Percentiles rank a stretch among this genome's conserved stretches.
These are phyloP conservation scores for Zymoseptoria crescenta DNA, from an alignment of 2,329 filamentous ascomycete genomes.

Conservation along the genomic window DNA sequence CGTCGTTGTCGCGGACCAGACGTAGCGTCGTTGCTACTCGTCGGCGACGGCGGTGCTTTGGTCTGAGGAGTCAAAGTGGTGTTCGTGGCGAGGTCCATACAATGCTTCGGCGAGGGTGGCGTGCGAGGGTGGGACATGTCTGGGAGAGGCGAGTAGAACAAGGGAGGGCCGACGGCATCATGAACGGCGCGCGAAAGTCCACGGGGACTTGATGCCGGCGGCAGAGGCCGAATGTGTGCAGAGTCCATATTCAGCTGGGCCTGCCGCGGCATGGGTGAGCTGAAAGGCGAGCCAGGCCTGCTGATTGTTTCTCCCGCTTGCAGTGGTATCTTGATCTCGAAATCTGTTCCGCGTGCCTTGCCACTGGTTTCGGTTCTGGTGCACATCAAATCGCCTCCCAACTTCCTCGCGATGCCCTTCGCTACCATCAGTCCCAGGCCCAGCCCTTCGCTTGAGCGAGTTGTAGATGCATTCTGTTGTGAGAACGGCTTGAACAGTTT, in stretches of 20 bases:
- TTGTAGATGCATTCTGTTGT: conserved; percentile 60
- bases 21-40: conserved; percentile 2
- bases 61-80: neutral
- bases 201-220: conserved; percentile 17
- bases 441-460: conserved; percentile 58
- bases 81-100: conserved; percentile 11
- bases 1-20: conserved; percentile 4
- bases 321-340: conserved; percentile 59
- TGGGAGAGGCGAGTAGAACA: neutral
- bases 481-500: conserved; percentile 64
- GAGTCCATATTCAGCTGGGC: conserved; percentile 5
- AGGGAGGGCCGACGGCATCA: conserved; percentile 12
- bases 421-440: conserved; percentile 64
- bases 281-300: conserved; percentile 44
- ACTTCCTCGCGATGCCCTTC: conserved; percentile 60
- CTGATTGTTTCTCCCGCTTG: conserved; percentile 45
- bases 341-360: conserved; percentile 56
- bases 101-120: conserved; percentile 7
- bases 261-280: conserved; percentile 35
- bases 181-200: conserved; percentile 20
- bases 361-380: conserved; percentile 56
- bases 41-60: conserved; percentile 5
- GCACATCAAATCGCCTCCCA: conserved; percentile 60
- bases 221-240: conserved; percentile 10
- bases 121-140: neutral